phyloP scores from a whole-genome alignment of 2,329 filamentous ascomycete species.

The Waltergamsia citrina region DNA sequence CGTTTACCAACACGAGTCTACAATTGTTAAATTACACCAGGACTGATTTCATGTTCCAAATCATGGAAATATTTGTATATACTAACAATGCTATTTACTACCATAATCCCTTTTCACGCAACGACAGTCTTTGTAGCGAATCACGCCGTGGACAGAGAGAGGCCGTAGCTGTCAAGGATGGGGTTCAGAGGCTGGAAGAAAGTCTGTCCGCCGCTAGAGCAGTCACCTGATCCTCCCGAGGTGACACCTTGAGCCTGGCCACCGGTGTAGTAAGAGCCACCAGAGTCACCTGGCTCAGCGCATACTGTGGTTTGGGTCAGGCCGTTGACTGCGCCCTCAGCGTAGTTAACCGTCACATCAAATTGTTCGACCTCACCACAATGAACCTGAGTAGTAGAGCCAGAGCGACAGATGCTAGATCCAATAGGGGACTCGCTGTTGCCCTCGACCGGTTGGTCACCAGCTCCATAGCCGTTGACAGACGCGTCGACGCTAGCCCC shows the following conservation, averaged over 20 bases:
- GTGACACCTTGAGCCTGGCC: slow-evolving; percentile 30
- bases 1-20: no score
- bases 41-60: no score
- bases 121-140: no score
- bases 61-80: no score
- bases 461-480: slow-evolving; percentile 1
- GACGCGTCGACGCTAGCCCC: background rate
- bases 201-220: slow-evolving; percentile 21
- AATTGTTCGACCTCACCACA: slow-evolving; percentile 3
- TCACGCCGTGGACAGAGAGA: slow-evolving; percentile 16
- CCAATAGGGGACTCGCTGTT: slow-evolving; percentile 4
- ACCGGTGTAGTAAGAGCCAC: slow-evolving; percentile 27
- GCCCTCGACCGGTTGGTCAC: background rate
- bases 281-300: slow-evolving; percentile 30
- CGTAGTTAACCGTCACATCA: slow-evolving; percentile 13
- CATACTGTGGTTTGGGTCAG: slow-evolving; percentile 28
- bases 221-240: slow-evolving; percentile 28
- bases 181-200: slow-evolving; percentile 31
- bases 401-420: slow-evolving; percentile 7
- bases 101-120: no score
- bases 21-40: no score
- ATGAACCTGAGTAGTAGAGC: slow-evolving; percentile 3
- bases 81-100: no score
- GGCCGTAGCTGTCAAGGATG: slow-evolving; percentile 25
- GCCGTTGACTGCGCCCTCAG: slow-evolving; percentile 25